A percentile compares a stretch with the other conserved stretches of the same genome.
Conservation (phyloP, 2,329 filamentous ascomycete genomes). For the Aureobasidium sp. region DNA sequence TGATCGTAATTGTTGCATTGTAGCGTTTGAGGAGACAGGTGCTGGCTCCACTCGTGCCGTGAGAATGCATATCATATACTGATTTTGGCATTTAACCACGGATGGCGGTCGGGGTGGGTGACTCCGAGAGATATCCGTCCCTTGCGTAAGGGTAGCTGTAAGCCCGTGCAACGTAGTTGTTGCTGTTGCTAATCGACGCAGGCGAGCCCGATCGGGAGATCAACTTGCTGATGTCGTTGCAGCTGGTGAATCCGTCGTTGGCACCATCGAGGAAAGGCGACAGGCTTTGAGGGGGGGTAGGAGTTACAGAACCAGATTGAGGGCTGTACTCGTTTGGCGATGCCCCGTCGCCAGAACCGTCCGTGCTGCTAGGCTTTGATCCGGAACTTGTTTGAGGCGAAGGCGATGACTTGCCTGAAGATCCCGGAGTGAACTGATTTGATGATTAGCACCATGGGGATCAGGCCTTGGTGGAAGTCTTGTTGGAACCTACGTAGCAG, state of each 20-base stretch:
- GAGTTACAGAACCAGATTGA: constrained; percentile 17
- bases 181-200: constrained; percentile 21
- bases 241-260: constrained; percentile 21
- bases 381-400: constrained; percentile 15
- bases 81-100: constrained; percentile 22
- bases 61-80: not conserved
- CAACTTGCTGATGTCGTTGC: constrained; percentile 20
- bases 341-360: constrained; percentile 13
- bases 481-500: constrained; percentile 87
- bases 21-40: not conserved
- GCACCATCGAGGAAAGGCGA: constrained; percentile 25
- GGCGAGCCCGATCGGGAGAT: constrained; percentile 28
- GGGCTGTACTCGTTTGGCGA: constrained; percentile 14
- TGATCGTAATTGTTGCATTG: not conserved
- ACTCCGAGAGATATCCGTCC: constrained; percentile 30
- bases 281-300: constrained; percentile 13
- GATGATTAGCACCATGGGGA: constrained; percentile 35
- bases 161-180: constrained; percentile 25
- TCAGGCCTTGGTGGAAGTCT: constrained; percentile 28
- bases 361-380: constrained; percentile 11
- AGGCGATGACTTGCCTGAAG: constrained; percentile 18
- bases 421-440: constrained; percentile 19
- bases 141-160: constrained; percentile 29
- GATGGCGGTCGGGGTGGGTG: constrained; percentile 30
- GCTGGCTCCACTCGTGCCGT: not conserved